Conservation (phyloP, 176 grass and related monocot genomes). For the Phoenix roebelenii region DNA sequence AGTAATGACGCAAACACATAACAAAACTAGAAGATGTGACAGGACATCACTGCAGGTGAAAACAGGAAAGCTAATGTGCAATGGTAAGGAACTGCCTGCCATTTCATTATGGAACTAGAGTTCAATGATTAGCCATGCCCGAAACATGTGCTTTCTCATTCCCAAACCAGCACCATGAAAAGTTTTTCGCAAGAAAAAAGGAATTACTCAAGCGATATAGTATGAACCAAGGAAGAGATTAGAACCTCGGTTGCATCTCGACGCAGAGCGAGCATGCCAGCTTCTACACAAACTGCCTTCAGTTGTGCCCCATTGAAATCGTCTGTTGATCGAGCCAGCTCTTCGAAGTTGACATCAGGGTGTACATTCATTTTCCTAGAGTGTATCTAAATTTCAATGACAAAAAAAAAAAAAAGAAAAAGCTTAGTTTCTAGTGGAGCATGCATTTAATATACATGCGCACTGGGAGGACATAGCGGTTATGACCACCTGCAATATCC, state of each 20-base stretch:
- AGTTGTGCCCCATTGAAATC: constrained; percentile 86
- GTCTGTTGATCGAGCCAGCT: constrained; percentile 74
- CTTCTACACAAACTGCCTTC: constrained; percentile 93
- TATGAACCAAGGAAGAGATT: not conserved
- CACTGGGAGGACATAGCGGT: not conserved
- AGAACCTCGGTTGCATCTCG: constrained; percentile 85
- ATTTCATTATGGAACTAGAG: too few species aligned
- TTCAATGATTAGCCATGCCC: not conserved
- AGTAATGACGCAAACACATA: too few species aligned
- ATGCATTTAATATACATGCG: too few species aligned
- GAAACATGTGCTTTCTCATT: not conserved
- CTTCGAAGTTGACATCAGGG: constrained; percentile 92
- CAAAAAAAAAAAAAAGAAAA: not conserved
- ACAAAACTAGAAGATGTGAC: too few species aligned
- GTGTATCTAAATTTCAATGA: constrained; percentile 49
- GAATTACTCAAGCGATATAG: not conserved
- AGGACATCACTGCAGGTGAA: too few species aligned
- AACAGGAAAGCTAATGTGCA: too few species aligned
- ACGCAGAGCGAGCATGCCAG: constrained; percentile 84
- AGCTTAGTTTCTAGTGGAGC: too few species aligned
- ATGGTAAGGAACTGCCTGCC: too few species aligned
- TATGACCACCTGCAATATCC: constrained; percentile 68
- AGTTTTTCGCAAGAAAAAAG: not conserved
- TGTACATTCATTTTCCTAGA: constrained; percentile 90
- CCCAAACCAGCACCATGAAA: not conserved